Percentiles rank a stretch among this genome's conserved stretches.
phyloP scores from a whole-genome alignment of 2,329 filamentous ascomycete species.

The Pseudogymnoascus sp. region DNA sequence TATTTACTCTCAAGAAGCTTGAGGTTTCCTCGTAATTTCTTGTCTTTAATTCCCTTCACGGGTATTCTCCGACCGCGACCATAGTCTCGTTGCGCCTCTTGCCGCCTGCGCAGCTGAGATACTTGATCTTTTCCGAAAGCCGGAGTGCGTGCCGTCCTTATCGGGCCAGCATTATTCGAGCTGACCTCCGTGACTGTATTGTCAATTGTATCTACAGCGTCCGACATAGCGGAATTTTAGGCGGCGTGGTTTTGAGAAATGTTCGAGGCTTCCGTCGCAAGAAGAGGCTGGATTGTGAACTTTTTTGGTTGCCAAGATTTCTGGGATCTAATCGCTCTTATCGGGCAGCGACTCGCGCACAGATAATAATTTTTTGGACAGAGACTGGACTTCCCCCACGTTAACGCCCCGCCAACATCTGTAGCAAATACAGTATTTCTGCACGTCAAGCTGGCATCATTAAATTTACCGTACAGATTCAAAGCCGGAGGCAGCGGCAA shows the following conservation, averaged over 20 bases:
- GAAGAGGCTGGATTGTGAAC: conserved; percentile 9
- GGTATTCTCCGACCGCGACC: conserved; percentile 75
- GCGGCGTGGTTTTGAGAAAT: background rate
- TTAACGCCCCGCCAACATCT: conserved; percentile 1
- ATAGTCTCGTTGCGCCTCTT: conserved; percentile 67
- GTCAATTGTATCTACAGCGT: conserved; percentile 14
- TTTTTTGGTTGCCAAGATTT: conserved; percentile 10
- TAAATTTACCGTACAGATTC: conserved; percentile 67
- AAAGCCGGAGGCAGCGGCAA: conserved; percentile 69
- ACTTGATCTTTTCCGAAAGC: conserved; percentile 31
- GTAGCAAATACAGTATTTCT: background rate
- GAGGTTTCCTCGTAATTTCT: conserved; percentile 78
- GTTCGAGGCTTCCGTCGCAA: background rate
- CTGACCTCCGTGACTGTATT: conserved; percentile 13
- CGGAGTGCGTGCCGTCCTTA: conserved; percentile 44
- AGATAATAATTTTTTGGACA: conserved; percentile 10
- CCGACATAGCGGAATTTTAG: conserved; percentile 13
- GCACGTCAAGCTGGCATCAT: conserved; percentile 52
- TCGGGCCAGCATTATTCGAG: conserved; percentile 47
- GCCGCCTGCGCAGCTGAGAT: conserved; percentile 38
- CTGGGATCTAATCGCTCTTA: conserved; percentile 9
- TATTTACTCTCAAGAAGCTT: conserved; percentile 75
- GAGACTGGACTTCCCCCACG: conserved; percentile 7
- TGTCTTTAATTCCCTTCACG: conserved; percentile 70
- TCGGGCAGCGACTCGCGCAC: conserved; percentile 8